phyloP scores from a whole-genome alignment of 106 monocot genomes.

The Dendrobium officinale region DNA sequence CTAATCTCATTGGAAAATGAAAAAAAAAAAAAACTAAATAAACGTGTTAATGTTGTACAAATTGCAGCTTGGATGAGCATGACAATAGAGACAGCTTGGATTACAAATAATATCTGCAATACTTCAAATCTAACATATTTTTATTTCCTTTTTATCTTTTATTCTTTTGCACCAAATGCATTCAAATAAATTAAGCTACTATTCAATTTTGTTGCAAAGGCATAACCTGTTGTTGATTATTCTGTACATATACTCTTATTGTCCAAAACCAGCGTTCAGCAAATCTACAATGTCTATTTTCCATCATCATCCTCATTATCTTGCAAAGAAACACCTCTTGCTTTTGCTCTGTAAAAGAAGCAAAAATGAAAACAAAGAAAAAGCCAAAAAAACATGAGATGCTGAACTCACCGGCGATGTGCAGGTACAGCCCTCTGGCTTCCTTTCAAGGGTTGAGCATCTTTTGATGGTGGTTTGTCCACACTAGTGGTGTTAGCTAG shows the following conservation, averaged over 20 bases:
- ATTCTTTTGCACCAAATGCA: neutral
- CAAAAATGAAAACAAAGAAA: constrained; percentile 2
- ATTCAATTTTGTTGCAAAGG: neutral
- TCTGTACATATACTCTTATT: neutral
- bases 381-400: constrained; percentile 2
- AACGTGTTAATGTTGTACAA: neutral
- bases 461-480: constrained; percentile 21
- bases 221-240: neutral
- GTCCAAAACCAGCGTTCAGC: neutral
- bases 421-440: constrained; percentile 37
- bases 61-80: neutral
- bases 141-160: neutral
- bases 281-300: neutral
- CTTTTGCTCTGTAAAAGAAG: constrained; percentile 47
- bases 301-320: constrained; percentile 29
- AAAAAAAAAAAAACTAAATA: neutral
- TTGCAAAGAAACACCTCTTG: constrained; percentile 66
- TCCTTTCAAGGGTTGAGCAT: constrained; percentile 26
- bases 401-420: constrained; percentile 39
- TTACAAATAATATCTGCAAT: neutral
- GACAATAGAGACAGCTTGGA: neutral
- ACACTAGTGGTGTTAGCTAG: constrained; percentile 6
- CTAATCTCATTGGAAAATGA: neutral
- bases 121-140: neutral
- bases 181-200: neutral